Evolutionary conservation across 31 red algal genomes (phyloP).

Genomic region (Porphyra umbilicalis): DNA sequence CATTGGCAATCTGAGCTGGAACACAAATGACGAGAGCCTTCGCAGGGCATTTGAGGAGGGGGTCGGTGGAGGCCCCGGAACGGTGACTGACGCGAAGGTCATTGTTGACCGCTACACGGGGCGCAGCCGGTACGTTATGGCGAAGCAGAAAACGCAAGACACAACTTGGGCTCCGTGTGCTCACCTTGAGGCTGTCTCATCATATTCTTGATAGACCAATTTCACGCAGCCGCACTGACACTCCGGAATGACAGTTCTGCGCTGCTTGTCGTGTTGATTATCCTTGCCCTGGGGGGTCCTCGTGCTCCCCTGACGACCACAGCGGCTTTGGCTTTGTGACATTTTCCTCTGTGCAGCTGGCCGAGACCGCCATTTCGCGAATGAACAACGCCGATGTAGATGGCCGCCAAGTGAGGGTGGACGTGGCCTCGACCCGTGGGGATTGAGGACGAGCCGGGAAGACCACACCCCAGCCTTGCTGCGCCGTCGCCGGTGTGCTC

Average conservation of each 20-base stretch:
- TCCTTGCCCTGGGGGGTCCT: not conserved
- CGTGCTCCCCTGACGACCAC: not conserved
- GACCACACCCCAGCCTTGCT: too few relatives aligned
- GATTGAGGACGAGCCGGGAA: not conserved
- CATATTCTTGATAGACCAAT: too few relatives aligned
- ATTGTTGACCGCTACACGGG: slow-evolving; percentile 62
- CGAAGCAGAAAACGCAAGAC: not conserved
- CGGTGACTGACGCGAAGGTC: slow-evolving; percentile 55
- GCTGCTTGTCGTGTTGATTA: too few relatives aligned
- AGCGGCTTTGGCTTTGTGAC: slow-evolving; percentile 84
- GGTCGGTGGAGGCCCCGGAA: slow-evolving; percentile 2
- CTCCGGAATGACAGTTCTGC: too few relatives aligned
- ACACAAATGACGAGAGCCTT: slow-evolving; percentile 44
- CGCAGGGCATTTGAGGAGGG: slow-evolving; percentile 53
- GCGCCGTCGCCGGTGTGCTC: too few relatives aligned
- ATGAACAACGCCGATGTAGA: slow-evolving; percentile 71
- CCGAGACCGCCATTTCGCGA: slow-evolving; percentile 30
- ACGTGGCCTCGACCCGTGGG: slow-evolving; percentile 26
- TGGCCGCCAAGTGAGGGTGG: slow-evolving; percentile 62
- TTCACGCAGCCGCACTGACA: too few relatives aligned
- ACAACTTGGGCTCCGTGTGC: too few relatives aligned
- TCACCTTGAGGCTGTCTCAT: too few relatives aligned
- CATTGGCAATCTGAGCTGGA: slow-evolving; percentile 70
- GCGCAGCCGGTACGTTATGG: slow-evolving; percentile 13
- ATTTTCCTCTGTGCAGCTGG: slow-evolving; percentile 23